Base-by-base conservation (phyloP, 345 rosid genomes). In the Populus davidiana region DNA sequence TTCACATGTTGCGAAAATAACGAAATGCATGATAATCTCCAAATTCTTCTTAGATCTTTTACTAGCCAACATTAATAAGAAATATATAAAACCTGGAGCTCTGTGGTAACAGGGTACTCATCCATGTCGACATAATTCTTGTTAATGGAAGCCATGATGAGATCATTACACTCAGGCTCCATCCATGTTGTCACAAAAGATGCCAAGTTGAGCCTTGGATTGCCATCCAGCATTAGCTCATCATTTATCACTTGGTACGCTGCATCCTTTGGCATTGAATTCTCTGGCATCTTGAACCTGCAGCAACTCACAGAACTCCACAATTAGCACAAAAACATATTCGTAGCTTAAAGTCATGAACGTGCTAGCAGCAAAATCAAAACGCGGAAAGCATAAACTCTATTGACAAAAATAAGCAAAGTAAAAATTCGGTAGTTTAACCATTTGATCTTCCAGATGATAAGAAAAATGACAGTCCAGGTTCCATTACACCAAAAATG, bases 161-260 rank as follows among this genome's bases (percentile, higher is more conserved):
- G 75, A 70, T 77, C 7, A 21, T 77, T 62, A 13, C 75, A 62
- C 61, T 61, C 62, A 27, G 70, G 75, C 49, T 77, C 79, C 68
- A 76, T 69, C 67, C 73, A 69, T 11, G 74, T 59, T 6, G 79
- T 69, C 12, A 76, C 73, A 35, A 77, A 77, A 44, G 74, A 77
- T 18, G 80, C 80, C 25, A 70, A 70, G 47, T 77, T 77, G 7
- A 77, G 79, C 74, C 79, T 69, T 69, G 79, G 79, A 77, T 77
- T 77, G 11, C 80, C 75, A 70, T 77, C 75, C 27, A 70, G 23
- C 80, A 70, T 44, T 14, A 70, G 49, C 44, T 70, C 70, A 23
- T 70, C 80, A 43, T 77, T 61, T 11, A 21, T 59, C 44, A 77
- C 33, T 8, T 77, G 80, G 71, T 38, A 70, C 25, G 75, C 75